phyloP scores from a whole-genome alignment of 2,329 filamentous ascomycete species.

The Arthrocladium fulminans region DNA sequence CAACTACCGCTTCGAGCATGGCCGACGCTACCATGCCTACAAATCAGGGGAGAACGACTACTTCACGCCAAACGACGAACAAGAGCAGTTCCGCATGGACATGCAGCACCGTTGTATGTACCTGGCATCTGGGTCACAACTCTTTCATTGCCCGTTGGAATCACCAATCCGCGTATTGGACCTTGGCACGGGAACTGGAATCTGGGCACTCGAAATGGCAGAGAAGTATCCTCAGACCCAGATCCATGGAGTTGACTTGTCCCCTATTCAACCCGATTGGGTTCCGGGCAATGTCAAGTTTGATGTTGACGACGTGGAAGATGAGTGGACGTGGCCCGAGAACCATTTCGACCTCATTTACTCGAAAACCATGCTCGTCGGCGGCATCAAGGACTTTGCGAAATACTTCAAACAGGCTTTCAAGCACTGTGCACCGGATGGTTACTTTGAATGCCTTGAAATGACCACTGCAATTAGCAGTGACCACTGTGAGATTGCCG shows the following conservation, averaged over 20 bases:
- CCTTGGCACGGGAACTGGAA: constrained; percentile 34
- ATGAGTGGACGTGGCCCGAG: constrained; percentile 42
- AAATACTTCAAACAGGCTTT: constrained; percentile 14
- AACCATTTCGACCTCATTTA: constrained; percentile 28
- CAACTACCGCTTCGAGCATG: constrained; percentile 27
- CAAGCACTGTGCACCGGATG: constrained; percentile 11
- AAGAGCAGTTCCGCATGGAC: constrained; percentile 35
- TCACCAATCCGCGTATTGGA: constrained; percentile 27
- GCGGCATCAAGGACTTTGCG: constrained; percentile 22
- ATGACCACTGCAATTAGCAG: constrained; percentile 7
- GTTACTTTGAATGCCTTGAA: constrained; percentile 13
- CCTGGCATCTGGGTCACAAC: constrained; percentile 9
- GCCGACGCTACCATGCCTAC: constrained; percentile 29
- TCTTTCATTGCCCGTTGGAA: constrained; percentile 10
- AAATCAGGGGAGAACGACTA: constrained; percentile 29
- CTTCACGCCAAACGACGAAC: constrained; percentile 35
- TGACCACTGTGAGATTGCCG: constrained; percentile 12
- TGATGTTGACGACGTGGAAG: constrained; percentile 50
- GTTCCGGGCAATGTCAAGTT: constrained; percentile 49
- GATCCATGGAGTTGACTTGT: constrained; percentile 31
- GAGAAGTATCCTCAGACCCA: constrained; percentile 29
- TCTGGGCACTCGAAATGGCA: constrained; percentile 36
- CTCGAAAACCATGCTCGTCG: constrained; percentile 21
- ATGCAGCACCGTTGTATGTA: constrained; percentile 29
- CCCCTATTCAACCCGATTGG: constrained; percentile 31